Percentiles rank a stretch among this genome's conserved stretches.
These are phyloP conservation scores for Aspergillus cavernicola DNA, from an alignment of 495 filamentous ascomycete species.

Conservation along the genomic window DNA sequence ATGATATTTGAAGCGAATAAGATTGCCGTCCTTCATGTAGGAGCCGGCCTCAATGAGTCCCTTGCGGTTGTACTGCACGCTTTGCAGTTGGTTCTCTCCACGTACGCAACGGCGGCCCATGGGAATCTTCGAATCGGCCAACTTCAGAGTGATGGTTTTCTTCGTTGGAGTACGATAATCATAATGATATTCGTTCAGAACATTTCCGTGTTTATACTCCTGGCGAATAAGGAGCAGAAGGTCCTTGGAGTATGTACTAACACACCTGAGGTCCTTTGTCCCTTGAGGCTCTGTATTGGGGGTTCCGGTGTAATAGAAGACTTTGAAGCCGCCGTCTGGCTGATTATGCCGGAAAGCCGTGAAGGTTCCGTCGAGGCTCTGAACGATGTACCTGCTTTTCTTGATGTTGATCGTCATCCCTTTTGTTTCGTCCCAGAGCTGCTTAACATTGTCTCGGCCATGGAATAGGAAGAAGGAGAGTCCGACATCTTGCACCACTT, in stretches of 20 bases:
- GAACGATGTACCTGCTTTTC: conserved; percentile 41
- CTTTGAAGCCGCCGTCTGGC: conserved; percentile 38
- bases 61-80: conserved; percentile 52
- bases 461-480: conserved; percentile 50
- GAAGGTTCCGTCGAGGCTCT: conserved; percentile 42
- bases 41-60: conserved; percentile 54
- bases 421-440: conserved; percentile 45
- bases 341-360: conserved; percentile 46
- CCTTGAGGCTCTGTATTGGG: conserved; percentile 43
- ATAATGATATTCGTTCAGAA: conserved; percentile 51
- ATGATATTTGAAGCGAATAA: conserved; percentile 54
- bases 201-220: conserved; percentile 44
- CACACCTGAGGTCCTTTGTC: conserved; percentile 35
- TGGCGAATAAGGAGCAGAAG: conserved; percentile 45
- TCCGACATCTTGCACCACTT: conserved; percentile 32
- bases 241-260: conserved; percentile 48
- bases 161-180: conserved; percentile 39
- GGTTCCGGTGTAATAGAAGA: conserved; percentile 45
- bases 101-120: conserved; percentile 45
- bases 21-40: conserved; percentile 51
- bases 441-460: conserved; percentile 40
- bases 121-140: conserved; percentile 35
- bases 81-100: conserved; percentile 44
- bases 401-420: conserved; percentile 46
- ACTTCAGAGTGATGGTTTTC: conserved; percentile 31